Base-by-base conservation (phyloP, 805 yeast genomes). In the Yamadazyma insecticola region DNA sequence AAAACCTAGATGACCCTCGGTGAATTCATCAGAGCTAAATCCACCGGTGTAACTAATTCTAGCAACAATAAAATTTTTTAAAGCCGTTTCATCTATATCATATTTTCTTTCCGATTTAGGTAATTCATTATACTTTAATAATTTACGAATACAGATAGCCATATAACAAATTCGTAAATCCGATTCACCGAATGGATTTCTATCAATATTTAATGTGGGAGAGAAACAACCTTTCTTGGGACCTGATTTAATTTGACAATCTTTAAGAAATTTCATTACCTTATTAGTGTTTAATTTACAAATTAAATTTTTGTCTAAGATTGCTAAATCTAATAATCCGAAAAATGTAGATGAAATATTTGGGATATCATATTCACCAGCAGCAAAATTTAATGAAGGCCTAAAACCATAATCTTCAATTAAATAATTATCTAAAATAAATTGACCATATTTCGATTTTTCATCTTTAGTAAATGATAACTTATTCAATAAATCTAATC, bases 1-100 rank as follows among this genome's bases (percentile, higher is more conserved):
- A 37, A 83, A 67, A 0, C 97, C 98, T 6, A 87, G 78, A 57
- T 90, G 97, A 2, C 88, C 66, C 53, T 90, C 98, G 10, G 64
- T 57, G 22, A 50, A 48, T 4, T 60, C 53, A 6, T 39, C 26
- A 15, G 72, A 70, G 4, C 89, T 82, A 27, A 85, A 55, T 0
- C 96, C 97, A 2, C 97, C 97, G 45, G 72, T 77, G 43, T 55
- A 68, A 33, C 48, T 52, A 16, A 57, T 36, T 24, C 62, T 35
- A 6, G 28, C 33, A 3, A 49, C 24, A 5, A 66, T 42, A 48
- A 66, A 77, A 0, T 37, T 34, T 3, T 50, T 49, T 18, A 83
- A 47, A 3, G 36, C 39, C 0, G 45, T 60, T 0, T 61, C 40
- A 41, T 81, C 64, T 19, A 81, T 63, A 37, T 67, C 76, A 14